These are phyloP conservation scores for Populus davidiana DNA, from an alignment of 345 rosid species.

Conservation along the genomic window DNA sequence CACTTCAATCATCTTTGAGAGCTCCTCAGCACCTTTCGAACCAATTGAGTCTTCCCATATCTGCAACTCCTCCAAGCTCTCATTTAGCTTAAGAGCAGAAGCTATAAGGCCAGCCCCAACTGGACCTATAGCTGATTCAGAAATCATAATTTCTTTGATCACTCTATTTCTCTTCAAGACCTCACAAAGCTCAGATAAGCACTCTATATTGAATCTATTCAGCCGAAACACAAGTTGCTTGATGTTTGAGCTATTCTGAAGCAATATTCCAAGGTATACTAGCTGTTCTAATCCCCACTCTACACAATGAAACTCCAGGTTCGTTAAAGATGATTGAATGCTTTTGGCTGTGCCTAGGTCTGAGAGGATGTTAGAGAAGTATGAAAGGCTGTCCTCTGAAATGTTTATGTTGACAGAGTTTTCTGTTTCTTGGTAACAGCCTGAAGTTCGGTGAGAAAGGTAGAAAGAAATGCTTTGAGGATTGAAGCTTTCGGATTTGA, in stretches of 20 bases:
- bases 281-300: constrained; percentile 62
- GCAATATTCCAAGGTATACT: constrained; percentile 48
- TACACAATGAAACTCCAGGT: constrained; percentile 64
- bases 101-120: constrained; percentile 66
- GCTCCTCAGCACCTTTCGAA: constrained; percentile 84
- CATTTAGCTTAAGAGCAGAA: constrained; percentile 63
- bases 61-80: constrained; percentile 78
- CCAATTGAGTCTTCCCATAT: constrained; percentile 98
- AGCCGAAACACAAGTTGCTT: constrained; percentile 55
- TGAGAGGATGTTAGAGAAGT: constrained; percentile 52
- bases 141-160: constrained; percentile 58
- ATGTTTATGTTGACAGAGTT: constrained; percentile 62
- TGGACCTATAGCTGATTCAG: constrained; percentile 50
- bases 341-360: constrained; percentile 45
- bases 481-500: constrained; percentile 49
- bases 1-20: constrained; percentile 84
- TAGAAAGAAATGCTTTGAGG: constrained; percentile 62
- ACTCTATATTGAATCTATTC: constrained; percentile 52
- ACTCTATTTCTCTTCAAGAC: constrained; percentile 51
- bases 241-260: constrained; percentile 53
- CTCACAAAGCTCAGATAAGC: constrained; percentile 56
- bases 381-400: constrained; percentile 32
- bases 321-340: constrained; percentile 41
- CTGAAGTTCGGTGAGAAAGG: constrained; percentile 49
- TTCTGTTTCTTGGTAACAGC: constrained; percentile 61